These are phyloP conservation scores for Russula dissimulans DNA, from an alignment of 768 basidiomycete species.

Conservation along the genomic window DNA sequence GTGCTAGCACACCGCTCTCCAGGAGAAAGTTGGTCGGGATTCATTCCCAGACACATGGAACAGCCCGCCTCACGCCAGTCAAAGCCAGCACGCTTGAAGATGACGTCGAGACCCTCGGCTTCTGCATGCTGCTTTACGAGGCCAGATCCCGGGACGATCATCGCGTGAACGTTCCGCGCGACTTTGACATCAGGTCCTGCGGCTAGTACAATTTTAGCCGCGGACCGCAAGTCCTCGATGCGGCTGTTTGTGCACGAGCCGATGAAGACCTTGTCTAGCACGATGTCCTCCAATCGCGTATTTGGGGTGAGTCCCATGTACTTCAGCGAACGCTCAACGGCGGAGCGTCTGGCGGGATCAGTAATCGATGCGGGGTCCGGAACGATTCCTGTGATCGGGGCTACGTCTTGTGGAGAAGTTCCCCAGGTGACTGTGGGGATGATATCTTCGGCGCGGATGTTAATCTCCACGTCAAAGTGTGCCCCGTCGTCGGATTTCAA, in stretches of 20 bases:
- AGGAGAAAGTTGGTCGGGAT: slow-evolving; percentile 54
- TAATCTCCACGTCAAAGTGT: slow-evolving; percentile 48
- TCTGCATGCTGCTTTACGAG: slow-evolving; percentile 59
- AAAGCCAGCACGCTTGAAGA: slow-evolving; percentile 58
- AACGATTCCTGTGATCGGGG: slow-evolving; percentile 47
- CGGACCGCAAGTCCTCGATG: slow-evolving; percentile 56
- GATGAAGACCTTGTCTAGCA: slow-evolving; percentile 58
- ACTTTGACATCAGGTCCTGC: slow-evolving; percentile 44
- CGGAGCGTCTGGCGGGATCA: slow-evolving; percentile 37
- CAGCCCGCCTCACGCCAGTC: slow-evolving; percentile 65
- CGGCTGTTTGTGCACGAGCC: slow-evolving; percentile 62
- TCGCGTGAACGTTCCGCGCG: slow-evolving; percentile 44
- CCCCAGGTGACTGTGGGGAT: slow-evolving; percentile 59
- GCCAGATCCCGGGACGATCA: slow-evolving; percentile 62
- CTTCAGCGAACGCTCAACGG: slow-evolving; percentile 43
- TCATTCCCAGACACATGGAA: slow-evolving; percentile 68
- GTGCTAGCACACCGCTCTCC: slow-evolving; percentile 53
- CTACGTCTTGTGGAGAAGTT: slow-evolving; percentile 53
- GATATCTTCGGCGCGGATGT: slow-evolving; percentile 52
- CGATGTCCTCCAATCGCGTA: slow-evolving; percentile 46
- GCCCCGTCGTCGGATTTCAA: slow-evolving; percentile 49
- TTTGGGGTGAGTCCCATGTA: slow-evolving; percentile 55
- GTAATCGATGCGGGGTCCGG: slow-evolving; percentile 41
- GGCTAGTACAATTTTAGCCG: slow-evolving; percentile 45
- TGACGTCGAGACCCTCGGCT: slow-evolving; percentile 50